Evolutionary conservation across 2,329 filamentous ascomycete species (phyloP).

Genomic region (Colletotrichum sublineola): DNA sequence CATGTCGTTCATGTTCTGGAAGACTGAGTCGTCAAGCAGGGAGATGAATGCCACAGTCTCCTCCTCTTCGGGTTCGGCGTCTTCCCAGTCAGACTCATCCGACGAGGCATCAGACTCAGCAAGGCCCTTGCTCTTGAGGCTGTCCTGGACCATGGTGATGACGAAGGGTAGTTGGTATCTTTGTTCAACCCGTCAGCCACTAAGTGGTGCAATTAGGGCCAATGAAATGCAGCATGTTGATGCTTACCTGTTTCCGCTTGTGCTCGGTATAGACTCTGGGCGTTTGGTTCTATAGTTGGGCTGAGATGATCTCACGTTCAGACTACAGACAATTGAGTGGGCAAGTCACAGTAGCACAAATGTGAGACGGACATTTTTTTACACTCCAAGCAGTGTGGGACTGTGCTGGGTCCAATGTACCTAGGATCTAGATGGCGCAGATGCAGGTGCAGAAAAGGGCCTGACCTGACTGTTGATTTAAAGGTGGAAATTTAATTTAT

Average conservation of each 20-base stretch:
- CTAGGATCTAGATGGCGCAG: neutral
- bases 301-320: conserved; percentile 3
- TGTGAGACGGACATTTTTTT: conserved; percentile 16
- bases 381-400: conserved; percentile 11
- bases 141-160: conserved; percentile 20
- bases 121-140: conserved; percentile 14
- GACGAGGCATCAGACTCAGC: conserved; percentile 44
- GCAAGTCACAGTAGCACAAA: neutral
- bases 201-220: neutral
- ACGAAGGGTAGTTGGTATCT: neutral
- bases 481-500: conserved; percentile 1
- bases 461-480: neutral
- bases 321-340: conserved; percentile 3
- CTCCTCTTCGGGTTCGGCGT: conserved; percentile 73
- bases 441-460: neutral
- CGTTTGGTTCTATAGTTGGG: neutral
- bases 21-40: conserved; percentile 76
- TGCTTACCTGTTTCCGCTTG: neutral
- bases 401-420: conserved; percentile 7
- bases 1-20: conserved; percentile 74
- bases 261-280: neutral
- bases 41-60: conserved; percentile 74
- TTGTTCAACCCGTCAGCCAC: neutral
- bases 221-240: neutral
- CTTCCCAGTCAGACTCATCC: conserved; percentile 65